phyloP scores from a whole-genome alignment of 78 protist species.

The Salpingoeca rosetta region DNA sequence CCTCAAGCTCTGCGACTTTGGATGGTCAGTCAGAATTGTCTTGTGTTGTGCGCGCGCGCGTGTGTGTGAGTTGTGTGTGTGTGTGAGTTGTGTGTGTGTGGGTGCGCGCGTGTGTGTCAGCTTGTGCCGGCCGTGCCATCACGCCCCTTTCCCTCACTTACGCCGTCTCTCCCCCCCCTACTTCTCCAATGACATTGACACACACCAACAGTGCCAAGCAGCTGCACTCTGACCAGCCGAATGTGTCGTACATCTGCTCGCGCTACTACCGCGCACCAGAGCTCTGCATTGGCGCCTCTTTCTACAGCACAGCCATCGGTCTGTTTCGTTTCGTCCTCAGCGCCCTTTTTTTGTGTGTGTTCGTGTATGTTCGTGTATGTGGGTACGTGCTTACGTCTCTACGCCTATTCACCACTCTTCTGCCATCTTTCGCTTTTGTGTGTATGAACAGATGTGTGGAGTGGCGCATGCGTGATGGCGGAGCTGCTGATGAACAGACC shows the following conservation, averaged over 20 bases:
- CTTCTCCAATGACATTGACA: not conserved
- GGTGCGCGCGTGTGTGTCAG: too few species aligned
- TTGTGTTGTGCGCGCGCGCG: too few species aligned
- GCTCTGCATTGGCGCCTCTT: constrained; percentile 94
- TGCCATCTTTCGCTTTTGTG: not conserved
- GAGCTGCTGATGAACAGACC: constrained; percentile 89
- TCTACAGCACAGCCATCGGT: constrained; percentile 88
- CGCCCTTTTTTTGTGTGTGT: not conserved
- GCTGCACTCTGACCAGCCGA: constrained; percentile 85
- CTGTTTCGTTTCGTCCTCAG: not conserved
- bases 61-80: too few species aligned
- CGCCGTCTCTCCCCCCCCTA: not conserved
- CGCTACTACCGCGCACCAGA: constrained; percentile 99
- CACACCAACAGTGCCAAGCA: constrained; percentile 69
- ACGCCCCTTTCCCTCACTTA: not conserved
- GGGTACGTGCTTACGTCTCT: not conserved
- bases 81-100: too few species aligned
- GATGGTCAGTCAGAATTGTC: constrained; percentile 25
- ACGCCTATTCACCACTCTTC: not conserved
- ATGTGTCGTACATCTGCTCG: constrained; percentile 98
- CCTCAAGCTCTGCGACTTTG: constrained; percentile 96
- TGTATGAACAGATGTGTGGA: constrained; percentile 64
- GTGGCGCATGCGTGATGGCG: constrained; percentile 87
- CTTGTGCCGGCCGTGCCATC: not conserved
- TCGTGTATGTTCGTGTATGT: not conserved